Base-by-base conservation (phyloP, 228 moss, liverwort and hornwort genomes). In the Sphagnum magellanicum region DNA sequence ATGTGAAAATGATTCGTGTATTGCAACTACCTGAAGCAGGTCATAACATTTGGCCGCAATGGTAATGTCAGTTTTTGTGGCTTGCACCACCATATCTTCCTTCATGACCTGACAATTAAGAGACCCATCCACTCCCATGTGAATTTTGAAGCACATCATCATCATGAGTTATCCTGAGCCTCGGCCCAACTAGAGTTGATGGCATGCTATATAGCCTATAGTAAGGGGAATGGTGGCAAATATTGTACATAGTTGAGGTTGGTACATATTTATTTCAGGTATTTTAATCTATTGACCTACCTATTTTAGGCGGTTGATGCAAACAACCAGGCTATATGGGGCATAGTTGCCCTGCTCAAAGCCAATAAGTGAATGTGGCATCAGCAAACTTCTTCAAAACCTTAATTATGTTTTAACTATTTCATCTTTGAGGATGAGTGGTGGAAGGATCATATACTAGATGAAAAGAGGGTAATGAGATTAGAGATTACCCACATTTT, bases 41-140 rank as follows among this genome's bases (percentile, higher is more conserved):
- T 76, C 83, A 63, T 78, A 83, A n/a, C 76, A 50, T 70, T 70
- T 74, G 14, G 80, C 80, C 16, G 78, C 74, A 62, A 87, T 76
- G 63, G 76, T 83, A 61, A 87, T 74, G 60, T 65, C 66, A 50
- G 80, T 78, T 68, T 72, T 78, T 63, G 83, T 87, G 71, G 78
- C 75, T 16, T 74, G 68, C 65, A 83, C 76, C 52, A 71, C 78
- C 76, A 87, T 68, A 50, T 83, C 87, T 53, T 83, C 83, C 68
- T 75, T 62, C 6, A 76, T 76, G 78, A 83, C 63, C 87, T 87
- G 78, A 65, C 67, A 68, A 57, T 50, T 16, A n/a, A 72, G 51
- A 55, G 55, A 8, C 55, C 55, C 73, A 4, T 53, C 55, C 73
- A 4, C 55, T 64, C 16, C 17, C 10, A 12, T 67, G 49, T 52